Evolutionary conservation across 208 protist genomes (phyloP).

Genomic region (Naegleria gruberi): DNA sequence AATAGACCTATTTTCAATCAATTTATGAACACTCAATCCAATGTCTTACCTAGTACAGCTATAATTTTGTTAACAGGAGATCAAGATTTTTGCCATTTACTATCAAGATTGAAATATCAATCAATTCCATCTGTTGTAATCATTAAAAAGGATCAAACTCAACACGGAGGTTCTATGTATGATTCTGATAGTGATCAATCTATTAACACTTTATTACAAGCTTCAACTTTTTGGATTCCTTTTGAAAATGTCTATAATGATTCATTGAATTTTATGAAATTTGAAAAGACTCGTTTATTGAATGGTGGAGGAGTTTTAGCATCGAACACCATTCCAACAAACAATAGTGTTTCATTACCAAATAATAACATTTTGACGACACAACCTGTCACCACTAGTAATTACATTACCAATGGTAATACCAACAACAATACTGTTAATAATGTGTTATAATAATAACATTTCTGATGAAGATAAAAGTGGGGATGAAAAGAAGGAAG

Average conservation of each 20-base stretch:
- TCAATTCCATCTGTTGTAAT: neutral
- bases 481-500: neutral
- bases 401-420: neutral
- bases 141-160: neutral
- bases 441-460: no score
- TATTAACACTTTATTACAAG: neutral
- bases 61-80: neutral
- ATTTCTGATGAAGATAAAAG: no score
- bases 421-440: neutral
- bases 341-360: no score
- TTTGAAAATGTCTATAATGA: neutral
- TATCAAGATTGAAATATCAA: neutral
- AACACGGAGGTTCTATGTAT: neutral
- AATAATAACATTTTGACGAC: no score
- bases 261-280: neutral
- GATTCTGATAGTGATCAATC: neutral
- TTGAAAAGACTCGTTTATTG: neutral
- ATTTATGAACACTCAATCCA: neutral
- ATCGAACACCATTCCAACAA: neutral
- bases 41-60: neutral
- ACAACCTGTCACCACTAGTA: neutral
- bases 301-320: neutral
- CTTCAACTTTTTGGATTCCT: neutral
- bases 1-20: neutral
- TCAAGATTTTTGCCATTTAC: neutral